Conservation (phyloP, 306 rosid species). For the Ormosia emarginata region DNA sequence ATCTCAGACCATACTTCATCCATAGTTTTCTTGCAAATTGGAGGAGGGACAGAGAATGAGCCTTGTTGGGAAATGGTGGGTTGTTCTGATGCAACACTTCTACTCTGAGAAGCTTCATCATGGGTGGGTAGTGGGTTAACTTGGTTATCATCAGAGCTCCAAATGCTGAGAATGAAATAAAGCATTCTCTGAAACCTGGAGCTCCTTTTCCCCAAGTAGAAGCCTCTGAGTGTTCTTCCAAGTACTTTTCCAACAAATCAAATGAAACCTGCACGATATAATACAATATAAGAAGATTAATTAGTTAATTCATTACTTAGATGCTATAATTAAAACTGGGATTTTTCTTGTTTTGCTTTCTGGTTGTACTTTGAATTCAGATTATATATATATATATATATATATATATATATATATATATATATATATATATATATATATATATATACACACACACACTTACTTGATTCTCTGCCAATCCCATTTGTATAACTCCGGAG, state of each 20-base stretch:
- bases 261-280: constrained; percentile 67
- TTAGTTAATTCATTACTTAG: neutral
- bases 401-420: too few species aligned
- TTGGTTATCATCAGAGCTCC: constrained; percentile 50
- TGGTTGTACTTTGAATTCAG: neutral
- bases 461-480: constrained; percentile 96
- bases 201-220: constrained; percentile 45
- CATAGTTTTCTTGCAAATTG: constrained; percentile 63
- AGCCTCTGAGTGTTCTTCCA: constrained; percentile 57
- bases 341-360: neutral
- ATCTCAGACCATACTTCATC: too few species aligned
- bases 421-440: too few species aligned
- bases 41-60: constrained; percentile 43
- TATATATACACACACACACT: neutral
- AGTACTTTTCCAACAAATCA: constrained; percentile 68
- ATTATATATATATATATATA: too few species aligned
- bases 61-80: constrained; percentile 15
- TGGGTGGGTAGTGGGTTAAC: neutral
- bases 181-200: constrained; percentile 71
- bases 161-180: constrained; percentile 77
- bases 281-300: neutral
- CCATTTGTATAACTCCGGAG: constrained; percentile 89
- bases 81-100: constrained; percentile 12
- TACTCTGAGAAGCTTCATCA: constrained; percentile 9
- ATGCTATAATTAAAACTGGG: neutral